Conservation (phyloP, 441 rosid genomes). For the Eruca vesicaria region DNA sequence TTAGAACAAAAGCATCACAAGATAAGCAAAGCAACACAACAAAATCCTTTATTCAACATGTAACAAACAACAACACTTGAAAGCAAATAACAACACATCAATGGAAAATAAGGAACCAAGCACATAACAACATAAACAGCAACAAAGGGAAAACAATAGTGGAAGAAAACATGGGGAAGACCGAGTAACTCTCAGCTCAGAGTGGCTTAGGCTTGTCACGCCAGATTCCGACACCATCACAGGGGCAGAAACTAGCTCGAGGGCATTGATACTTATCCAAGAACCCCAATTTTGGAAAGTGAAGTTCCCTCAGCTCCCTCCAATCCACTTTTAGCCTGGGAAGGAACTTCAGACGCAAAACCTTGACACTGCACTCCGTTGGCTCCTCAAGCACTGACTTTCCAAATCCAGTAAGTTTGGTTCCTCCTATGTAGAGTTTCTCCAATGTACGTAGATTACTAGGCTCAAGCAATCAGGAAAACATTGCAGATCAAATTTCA, state of each 20-base stretch:
- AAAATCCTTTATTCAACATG: no score
- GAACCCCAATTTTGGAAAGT: constrained; percentile 39
- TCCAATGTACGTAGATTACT: not conserved
- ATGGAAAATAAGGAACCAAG: no score
- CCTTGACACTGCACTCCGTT: constrained; percentile 8
- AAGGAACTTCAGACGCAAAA: constrained; percentile 44
- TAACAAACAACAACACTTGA: no score
- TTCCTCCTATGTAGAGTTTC: constrained; percentile 50
- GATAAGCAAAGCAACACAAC: no score
- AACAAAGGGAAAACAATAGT: no score
- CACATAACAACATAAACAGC: no score
- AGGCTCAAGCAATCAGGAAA: constrained; percentile 38
- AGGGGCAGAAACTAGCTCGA: constrained; percentile 47
- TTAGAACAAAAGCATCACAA: no score
- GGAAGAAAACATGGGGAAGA: no score
- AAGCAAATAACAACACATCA: no score
- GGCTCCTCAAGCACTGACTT: not conserved
- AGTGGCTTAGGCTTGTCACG: no score
- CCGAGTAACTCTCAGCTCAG: no score
- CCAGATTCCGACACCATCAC: constrained; percentile 34
- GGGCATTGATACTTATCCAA: constrained; percentile 49
- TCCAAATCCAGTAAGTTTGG: constrained; percentile 28
- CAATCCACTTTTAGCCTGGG: constrained; percentile 38
- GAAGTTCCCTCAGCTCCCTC: constrained; percentile 27
- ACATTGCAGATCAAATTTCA: constrained; percentile 19